Percentiles rank a stretch among this genome's conserved stretches.
Conservation (phyloP, 768 basidiomycete genomes). For the Boletus bicolor region DNA sequence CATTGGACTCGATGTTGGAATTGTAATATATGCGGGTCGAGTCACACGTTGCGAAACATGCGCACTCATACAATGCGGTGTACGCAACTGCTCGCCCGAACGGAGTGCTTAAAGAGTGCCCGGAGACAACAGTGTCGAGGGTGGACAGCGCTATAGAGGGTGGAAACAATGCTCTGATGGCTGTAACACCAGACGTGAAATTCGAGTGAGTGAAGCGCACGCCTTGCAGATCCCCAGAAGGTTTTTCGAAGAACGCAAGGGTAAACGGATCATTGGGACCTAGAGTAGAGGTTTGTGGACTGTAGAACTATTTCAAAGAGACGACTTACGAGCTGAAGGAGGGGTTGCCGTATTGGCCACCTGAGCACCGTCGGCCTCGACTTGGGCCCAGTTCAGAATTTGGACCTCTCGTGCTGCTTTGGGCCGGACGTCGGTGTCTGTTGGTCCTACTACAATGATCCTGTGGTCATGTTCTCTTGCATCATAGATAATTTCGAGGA, state of each 20-base stretch:
- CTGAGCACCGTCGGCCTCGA: constrained; percentile 64
- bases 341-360: constrained; percentile 41
- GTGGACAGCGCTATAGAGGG: constrained; percentile 62
- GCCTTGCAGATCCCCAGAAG: constrained; percentile 53
- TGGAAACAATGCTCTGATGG: constrained; percentile 72
- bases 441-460: constrained; percentile 72
- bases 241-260: constrained; percentile 57
- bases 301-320: background rate
- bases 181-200: constrained; percentile 85
- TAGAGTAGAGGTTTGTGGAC: constrained; percentile 1
- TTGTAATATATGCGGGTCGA: constrained; percentile 52
- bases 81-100: constrained; percentile 81
- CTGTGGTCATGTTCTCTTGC: constrained; percentile 49
- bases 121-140: constrained; percentile 76
- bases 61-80: constrained; percentile 71
- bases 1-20: constrained; percentile 3
- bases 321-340: constrained; percentile 50
- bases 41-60: constrained; percentile 64
- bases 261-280: constrained; percentile 60
- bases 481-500: constrained; percentile 74
- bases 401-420: constrained; percentile 51
- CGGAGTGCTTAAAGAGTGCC: constrained; percentile 67
- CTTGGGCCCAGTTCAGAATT: constrained; percentile 63
- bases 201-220: constrained; percentile 79
- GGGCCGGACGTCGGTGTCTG: constrained; percentile 42